These are phyloP conservation scores for Metarhizium guizhouense DNA, from an alignment of 2,329 filamentous ascomycete species.

Conservation along the genomic window DNA sequence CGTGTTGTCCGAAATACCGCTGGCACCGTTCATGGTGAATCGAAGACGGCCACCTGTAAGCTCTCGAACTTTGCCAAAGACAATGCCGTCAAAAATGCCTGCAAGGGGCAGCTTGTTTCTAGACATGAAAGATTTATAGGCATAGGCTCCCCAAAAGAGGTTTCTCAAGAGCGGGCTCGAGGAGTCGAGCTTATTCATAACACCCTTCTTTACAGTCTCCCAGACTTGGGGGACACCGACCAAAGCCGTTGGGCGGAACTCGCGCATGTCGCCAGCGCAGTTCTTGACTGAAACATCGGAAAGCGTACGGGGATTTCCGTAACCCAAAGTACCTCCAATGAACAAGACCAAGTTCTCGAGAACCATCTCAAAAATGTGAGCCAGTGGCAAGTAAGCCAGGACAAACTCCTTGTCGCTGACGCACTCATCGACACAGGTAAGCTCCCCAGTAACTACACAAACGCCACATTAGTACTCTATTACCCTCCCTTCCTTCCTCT, in stretches of 20 bases:
- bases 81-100: constrained; percentile 65
- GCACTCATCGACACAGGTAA: constrained; percentile 66
- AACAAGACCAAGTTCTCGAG: constrained; percentile 87
- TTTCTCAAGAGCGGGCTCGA: constrained; percentile 61
- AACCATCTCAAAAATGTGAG: constrained; percentile 93
- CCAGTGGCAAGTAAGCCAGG: constrained; percentile 85
- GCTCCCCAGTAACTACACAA: constrained; percentile 64
- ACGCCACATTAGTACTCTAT: not conserved
- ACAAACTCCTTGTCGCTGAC: constrained; percentile 71
- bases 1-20: constrained; percentile 80
- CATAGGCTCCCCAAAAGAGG: constrained; percentile 65
- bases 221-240: constrained; percentile 94
- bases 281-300: constrained; percentile 81
- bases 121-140: constrained; percentile 51
- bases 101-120: constrained; percentile 54
- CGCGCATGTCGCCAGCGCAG: constrained; percentile 87
- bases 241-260: constrained; percentile 81
- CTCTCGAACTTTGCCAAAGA: constrained; percentile 88
- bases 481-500: not conserved
- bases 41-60: constrained; percentile 82
- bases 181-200: constrained; percentile 67
- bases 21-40: constrained; percentile 90
- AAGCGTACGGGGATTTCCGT: constrained; percentile 83
- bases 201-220: constrained; percentile 95
- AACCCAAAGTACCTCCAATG: constrained; percentile 87